phyloP scores from a whole-genome alignment of 2,329 filamentous ascomycete genomes.

The Pyricularia pennisetigena region DNA sequence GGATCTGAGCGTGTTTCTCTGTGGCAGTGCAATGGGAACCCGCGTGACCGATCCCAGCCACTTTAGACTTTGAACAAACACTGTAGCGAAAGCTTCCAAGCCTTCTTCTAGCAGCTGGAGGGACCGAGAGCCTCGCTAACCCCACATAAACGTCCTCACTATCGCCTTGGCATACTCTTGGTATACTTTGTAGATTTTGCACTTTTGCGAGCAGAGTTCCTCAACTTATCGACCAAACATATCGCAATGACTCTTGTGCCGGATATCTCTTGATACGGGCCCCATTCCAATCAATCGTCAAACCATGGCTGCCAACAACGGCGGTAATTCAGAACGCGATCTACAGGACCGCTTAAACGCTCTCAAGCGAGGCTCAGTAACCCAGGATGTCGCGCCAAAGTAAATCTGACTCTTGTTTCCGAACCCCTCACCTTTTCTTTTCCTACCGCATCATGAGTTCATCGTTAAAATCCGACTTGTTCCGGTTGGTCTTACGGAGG shows the following conservation, averaged over 20 bases:
- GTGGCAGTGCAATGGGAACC: not conserved
- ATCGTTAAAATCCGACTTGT: not conserved
- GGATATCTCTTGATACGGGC: not conserved
- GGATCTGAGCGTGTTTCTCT: not conserved
- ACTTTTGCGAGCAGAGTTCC: not conserved
- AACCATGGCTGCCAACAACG: not conserved
- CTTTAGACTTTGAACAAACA: not conserved
- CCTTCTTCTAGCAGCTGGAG: not conserved
- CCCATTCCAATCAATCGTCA: not conserved
- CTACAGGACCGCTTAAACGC: conserved; percentile 46
- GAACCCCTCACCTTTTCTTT: not conserved
- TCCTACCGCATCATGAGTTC: not conserved
- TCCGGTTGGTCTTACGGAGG: not conserved
- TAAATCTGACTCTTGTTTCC: conserved; percentile 18
- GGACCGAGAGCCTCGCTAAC: not conserved
- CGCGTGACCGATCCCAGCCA: not conserved
- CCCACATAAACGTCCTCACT: not conserved
- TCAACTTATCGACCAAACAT: not conserved
- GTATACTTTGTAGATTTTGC: not conserved
- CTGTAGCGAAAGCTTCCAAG: not conserved
- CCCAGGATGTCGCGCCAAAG: conserved; percentile 26
- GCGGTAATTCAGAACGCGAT: conserved; percentile 26
- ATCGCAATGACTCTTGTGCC: not conserved
- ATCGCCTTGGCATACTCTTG: not conserved
- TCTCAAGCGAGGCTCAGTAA: conserved; percentile 29